Evolutionary conservation across 1,284 basidiomycete species (phyloP).

Genomic region (Ustilago tritici): DNA sequence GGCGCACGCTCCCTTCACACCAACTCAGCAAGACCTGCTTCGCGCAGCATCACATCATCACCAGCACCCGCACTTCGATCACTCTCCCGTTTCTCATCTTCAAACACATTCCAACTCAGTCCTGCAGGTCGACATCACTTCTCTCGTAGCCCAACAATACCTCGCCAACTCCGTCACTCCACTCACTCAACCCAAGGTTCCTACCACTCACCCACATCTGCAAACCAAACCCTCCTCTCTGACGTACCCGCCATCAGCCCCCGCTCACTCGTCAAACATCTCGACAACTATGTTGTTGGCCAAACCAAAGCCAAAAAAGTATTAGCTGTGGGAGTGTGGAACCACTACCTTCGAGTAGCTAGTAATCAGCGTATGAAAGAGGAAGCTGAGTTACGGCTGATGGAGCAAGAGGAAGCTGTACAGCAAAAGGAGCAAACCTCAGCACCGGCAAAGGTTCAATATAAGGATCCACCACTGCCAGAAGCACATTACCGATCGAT

Average conservation of each 20-base stretch:
- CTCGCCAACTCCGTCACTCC: constrained; percentile 3
- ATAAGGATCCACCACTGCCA: not conserved
- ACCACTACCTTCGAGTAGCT: constrained; percentile 40
- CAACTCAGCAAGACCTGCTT: not conserved
- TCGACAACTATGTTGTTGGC: constrained; percentile 90
- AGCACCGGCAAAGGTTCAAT: not conserved
- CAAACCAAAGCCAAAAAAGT: constrained; percentile 93
- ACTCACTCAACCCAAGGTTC: constrained; percentile 16
- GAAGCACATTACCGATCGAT: constrained; percentile 8
- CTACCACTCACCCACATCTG: constrained; percentile 17
- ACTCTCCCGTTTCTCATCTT: not conserved
- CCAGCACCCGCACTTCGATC: not conserved
- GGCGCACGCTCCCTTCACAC: not conserved
- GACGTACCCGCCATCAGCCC: constrained; percentile 36
- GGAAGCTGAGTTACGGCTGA: constrained; percentile 22
- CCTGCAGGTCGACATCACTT: not conserved
- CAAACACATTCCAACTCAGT: not conserved
- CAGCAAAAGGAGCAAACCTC: not conserved
- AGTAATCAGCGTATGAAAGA: constrained; percentile 34
- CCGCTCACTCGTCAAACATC: constrained; percentile 81
- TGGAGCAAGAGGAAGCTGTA: not conserved
- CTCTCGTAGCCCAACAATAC: constrained; percentile 4
- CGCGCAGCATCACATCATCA: not conserved
- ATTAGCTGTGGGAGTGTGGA: constrained; percentile 78
- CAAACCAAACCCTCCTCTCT: constrained; percentile 10